phyloP scores from a whole-genome alignment of 441 rosid genomes.

The Gossypium trilobum region DNA sequence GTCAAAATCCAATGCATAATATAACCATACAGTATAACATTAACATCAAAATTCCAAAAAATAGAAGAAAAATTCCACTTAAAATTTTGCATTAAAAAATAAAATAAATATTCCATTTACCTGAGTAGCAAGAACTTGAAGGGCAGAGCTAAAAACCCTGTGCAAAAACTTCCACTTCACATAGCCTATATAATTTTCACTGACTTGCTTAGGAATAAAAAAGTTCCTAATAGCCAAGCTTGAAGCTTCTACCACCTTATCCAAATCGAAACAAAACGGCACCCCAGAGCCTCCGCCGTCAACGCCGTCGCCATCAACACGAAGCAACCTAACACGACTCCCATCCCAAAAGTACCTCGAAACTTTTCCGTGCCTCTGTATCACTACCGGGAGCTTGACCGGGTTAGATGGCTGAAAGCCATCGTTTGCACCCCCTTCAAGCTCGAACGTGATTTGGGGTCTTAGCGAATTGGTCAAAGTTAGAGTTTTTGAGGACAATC shows the following conservation, averaged over 20 bases:
- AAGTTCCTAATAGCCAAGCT: constrained; percentile 46
- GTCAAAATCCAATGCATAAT: background rate
- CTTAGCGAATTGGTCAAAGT: constrained; percentile 23
- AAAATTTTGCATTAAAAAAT: background rate
- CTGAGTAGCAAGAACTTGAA: constrained; percentile 97
- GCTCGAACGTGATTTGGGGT: constrained; percentile 33
- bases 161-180: constrained; percentile 92
- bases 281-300: constrained; percentile 32
- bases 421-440: constrained; percentile 27
- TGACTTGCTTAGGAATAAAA: constrained; percentile 69
- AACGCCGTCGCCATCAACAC: constrained; percentile 42
- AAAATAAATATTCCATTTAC: constrained; percentile 22
- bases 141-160: constrained; percentile 82
- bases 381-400: constrained; percentile 43
- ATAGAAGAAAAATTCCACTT: background rate
- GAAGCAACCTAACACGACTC: constrained; percentile 29
- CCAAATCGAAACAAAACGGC: constrained; percentile 28
- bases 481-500: constrained; percentile 3
- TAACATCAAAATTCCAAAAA: background rate
- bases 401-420: constrained; percentile 19
- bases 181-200: constrained; percentile 50
- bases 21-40: background rate
- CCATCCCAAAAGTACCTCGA: constrained; percentile 65
- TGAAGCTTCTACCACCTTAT: constrained; percentile 28
- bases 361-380: constrained; percentile 42